phyloP scores from a whole-genome alignment of 208 protist species.

The Acanthamoeba healyi region DNA sequence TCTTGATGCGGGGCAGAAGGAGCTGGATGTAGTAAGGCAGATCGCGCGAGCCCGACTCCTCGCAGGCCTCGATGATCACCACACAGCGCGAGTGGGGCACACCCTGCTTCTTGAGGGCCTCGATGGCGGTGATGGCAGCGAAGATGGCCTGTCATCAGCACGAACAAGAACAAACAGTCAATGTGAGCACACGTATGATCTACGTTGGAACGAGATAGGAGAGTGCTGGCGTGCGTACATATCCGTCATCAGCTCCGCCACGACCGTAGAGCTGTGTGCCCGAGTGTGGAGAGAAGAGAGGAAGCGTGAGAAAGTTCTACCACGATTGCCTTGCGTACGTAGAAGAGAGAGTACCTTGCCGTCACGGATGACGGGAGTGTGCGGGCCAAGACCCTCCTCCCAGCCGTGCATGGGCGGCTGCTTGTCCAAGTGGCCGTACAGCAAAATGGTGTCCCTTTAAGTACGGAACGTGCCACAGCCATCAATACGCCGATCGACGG shows the following conservation, averaged over 20 bases:
- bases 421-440: conserved; percentile 98
- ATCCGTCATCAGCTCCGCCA: conserved; percentile 84
- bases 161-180: neutral
- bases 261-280: conserved; percentile 79
- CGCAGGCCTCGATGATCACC: conserved; percentile 82
- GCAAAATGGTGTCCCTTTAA: conserved; percentile 88
- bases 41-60: conserved; percentile 80
- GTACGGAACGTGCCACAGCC: neutral
- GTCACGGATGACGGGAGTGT: conserved; percentile 80
- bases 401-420: conserved; percentile 96
- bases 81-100: conserved; percentile 81
- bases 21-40: conserved; percentile 82
- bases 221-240: conserved; percentile 24
- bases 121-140: conserved; percentile 77
- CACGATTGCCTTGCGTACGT: too few relatives aligned
- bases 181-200: too few relatives aligned
- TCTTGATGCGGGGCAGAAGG: conserved; percentile 70
- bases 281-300: neutral
- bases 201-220: neutral
- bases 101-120: conserved; percentile 80
- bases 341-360: conserved; percentile 58
- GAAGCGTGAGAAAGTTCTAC: neutral
- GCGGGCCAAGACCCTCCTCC: conserved; percentile 90
- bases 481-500: neutral
- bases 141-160: conserved; percentile 75